A percentile compares a stretch with the other conserved stretches of the same genome.
phyloP scores from a whole-genome alignment of 495 filamentous ascomycete genomes.

The Daldinia decipiens region DNA sequence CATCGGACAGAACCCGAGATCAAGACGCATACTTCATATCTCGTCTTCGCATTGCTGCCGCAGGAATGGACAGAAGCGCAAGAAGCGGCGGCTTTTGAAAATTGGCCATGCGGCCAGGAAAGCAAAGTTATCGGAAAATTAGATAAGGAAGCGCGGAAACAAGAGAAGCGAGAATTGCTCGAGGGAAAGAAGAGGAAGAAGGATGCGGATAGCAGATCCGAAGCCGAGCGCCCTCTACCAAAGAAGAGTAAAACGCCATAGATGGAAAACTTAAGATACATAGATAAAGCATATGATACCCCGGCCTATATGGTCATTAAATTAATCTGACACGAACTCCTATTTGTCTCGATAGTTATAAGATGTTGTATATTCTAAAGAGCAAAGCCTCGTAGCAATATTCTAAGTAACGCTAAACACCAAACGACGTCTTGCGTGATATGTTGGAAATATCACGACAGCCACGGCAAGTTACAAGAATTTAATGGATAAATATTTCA shows the following conservation, averaged over 20 bases:
- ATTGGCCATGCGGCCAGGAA: conserved; percentile 65
- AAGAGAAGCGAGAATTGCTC: conserved; percentile 58
- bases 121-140: conserved; percentile 61
- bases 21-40: conserved; percentile 94
- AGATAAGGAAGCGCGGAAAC: conserved; percentile 61
- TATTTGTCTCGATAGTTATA: not conserved
- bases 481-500: not conserved
- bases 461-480: no score
- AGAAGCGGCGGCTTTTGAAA: conserved; percentile 71
- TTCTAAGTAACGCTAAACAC: no score
- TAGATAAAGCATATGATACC: conserved; percentile 33
- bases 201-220: conserved; percentile 22
- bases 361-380: no score
- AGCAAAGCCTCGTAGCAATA: no score
- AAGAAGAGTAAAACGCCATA: conserved; percentile 45
- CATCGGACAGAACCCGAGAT: conserved; percentile 86
- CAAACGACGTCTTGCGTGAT: not conserved
- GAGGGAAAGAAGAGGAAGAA: conserved; percentile 47
- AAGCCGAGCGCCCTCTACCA: conserved; percentile 20
- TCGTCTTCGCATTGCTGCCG: conserved; percentile 92
- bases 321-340: not conserved
- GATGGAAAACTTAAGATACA: not conserved
- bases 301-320: conserved; percentile 30
- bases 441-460: not conserved
- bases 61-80: conserved; percentile 84